Conservation (phyloP, 1,284 basidiomycete genomes). For the Trichosporon coremiiforme region DNA sequence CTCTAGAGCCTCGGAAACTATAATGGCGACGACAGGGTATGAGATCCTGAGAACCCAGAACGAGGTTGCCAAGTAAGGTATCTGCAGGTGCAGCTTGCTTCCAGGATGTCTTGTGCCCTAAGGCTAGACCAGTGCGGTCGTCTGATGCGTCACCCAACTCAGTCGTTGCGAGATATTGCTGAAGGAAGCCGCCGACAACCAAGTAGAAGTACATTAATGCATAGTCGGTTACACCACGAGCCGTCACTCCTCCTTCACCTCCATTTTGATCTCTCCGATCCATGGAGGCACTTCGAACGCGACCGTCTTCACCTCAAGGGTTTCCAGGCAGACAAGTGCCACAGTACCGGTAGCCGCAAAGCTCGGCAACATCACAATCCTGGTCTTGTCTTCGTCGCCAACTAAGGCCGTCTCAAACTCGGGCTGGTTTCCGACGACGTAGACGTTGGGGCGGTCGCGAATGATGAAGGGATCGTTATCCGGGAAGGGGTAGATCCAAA, state of each 20-base stretch:
- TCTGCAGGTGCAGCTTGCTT: too few species aligned
- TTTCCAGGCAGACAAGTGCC: constrained; percentile 66
- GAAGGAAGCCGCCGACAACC: too few species aligned
- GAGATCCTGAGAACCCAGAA: too few species aligned
- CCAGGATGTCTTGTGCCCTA: too few species aligned
- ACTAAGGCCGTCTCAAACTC: constrained; percentile 74
- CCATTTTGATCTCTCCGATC: constrained; percentile 38
- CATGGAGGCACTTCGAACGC: constrained; percentile 54
- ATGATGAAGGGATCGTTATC: constrained; percentile 88
- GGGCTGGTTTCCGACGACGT: constrained; percentile 90
- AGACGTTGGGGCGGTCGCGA: constrained; percentile 78
- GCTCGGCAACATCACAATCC: constrained; percentile 79
- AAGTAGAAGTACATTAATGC: not conserved
- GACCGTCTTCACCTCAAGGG: constrained; percentile 60
- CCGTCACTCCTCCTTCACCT: not conserved
- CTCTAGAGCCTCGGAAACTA: too few species aligned
- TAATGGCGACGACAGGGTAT: too few species aligned
- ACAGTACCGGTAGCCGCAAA: constrained; percentile 70
- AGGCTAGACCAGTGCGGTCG: too few species aligned
- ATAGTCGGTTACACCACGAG: not conserved
- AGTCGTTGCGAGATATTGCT: too few species aligned
- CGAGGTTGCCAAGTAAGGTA: too few species aligned
- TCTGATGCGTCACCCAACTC: too few species aligned
- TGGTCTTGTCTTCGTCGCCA: constrained; percentile 57
- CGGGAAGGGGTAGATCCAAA: constrained; percentile 96